Conservation (phyloP, 331 rosid species). For the Acacia concinna region DNA sequence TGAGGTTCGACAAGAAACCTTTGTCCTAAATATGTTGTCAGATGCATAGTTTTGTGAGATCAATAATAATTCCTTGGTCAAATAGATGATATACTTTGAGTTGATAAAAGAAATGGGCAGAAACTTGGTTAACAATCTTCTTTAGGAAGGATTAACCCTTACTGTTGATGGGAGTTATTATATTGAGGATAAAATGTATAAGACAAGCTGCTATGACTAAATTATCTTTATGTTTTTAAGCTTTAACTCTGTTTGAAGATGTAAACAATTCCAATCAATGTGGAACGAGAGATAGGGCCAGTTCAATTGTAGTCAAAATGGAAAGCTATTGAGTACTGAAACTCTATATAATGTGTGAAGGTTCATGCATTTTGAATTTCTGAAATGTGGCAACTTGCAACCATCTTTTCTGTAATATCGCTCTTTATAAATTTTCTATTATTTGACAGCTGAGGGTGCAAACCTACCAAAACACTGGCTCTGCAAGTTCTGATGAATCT, state of each 20-base stretch:
- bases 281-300: constrained; percentile 19
- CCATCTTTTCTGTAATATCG: constrained; percentile 2
- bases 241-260: not conserved
- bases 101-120: not conserved
- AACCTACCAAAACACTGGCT: constrained; percentile 50
- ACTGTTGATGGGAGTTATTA: not conserved
- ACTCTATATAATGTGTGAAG: not conserved
- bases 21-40: not conserved
- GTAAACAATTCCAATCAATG: not conserved
- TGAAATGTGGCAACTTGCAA: constrained; percentile 7
- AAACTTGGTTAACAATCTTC: not conserved
- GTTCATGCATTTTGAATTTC: constrained; percentile 20
- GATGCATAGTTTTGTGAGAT: constrained; percentile 6
- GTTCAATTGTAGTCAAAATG: constrained; percentile 5
- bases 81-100: constrained; percentile 11
- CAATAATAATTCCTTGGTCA: not conserved
- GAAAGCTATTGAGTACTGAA: not conserved
- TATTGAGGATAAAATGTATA: not conserved
- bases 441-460: constrained; percentile 65
- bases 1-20: not conserved
- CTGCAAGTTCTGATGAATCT: constrained; percentile 65
- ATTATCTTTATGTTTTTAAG: not conserved
- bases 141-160: constrained; percentile 2
- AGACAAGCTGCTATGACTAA: not conserved
- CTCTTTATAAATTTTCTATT: constrained; percentile 29